Evolutionary conservation across 768 basidiomycete species (phyloP), one percentile per base, ranked within the genome.

Genomic region (Leccinum variicolor): DNA sequence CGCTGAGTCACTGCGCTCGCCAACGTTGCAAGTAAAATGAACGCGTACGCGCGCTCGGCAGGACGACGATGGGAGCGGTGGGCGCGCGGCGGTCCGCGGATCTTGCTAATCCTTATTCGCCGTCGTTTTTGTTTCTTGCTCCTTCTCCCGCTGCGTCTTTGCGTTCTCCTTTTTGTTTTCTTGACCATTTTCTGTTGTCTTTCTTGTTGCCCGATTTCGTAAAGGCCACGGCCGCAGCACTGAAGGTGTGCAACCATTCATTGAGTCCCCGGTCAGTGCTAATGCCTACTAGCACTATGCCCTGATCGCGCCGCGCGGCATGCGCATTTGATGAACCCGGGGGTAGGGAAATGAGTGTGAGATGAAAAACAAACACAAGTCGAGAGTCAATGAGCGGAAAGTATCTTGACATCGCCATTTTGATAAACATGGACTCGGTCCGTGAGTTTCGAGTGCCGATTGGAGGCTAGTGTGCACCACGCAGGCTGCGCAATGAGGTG

Each of bases 1-100:
- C 62, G 36, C 67, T 62, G 62, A 5, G 17, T 39, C 17, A 64
- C 52, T 26, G 60, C 67, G 68, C 60, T 57, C 50, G 57, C 55
- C 26, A 17, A 41, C n/a, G 39, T 41, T 13, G 17, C n/a, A n/a
- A n/a, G n/a, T 28, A 7, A 25, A 58, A 62, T 36, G 41, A 26
- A 26, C 9, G 41, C 33, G 7, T n/a, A 8, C 1, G 8, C 25
- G 26, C 19, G 29, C 65, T 58, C 55, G 60, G 63, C 19, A 43
- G 54, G 26, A 29, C 36, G 47, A 9, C 17, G 39, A 19, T 14
- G 31, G 31, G 28, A 15, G 49, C 23, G 41, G 52, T 19, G 23
- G 25, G 31, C 21, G 19, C 9, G 9, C n/a, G 1, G 23, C 45
- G 47, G 15, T 34, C 19, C n/a, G 23, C 45, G 47, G 15, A 41